Evolutionary conservation across 495 filamentous ascomycete genomes (phyloP), one percentile per base, ranked within the genome.

Genomic region (Aspergillus carlsbadensis): DNA sequence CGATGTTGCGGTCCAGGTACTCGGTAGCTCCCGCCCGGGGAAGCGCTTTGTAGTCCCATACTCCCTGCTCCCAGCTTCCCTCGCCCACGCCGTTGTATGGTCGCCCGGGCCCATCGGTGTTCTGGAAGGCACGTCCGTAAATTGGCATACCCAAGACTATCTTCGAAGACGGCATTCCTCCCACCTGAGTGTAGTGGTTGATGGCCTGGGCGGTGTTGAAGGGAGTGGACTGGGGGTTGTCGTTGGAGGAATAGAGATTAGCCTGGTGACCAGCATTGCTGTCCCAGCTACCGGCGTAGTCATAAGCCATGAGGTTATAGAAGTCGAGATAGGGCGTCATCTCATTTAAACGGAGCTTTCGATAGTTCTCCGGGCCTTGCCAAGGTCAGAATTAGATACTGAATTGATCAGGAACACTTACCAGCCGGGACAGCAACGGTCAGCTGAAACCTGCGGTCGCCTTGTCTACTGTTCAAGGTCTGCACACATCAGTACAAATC

Each of bases 121-220:
- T 75, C 53, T 80, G 70, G 63, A 96, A 98, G 11, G 89, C 81
- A 21, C 91, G 88, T 15, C 93, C 93, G 65, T 96, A 96, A 6
- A 98, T 77, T 2, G 92, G 92, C 77, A 96, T 83, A 21, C 93
- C 92, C 18, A 96, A 72, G 20, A 95, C 80, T 24, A 98, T 86
- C 72, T 95, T 96, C 21, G 68, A 59, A 0, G 85, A 60, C 0
- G 82, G 72, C 6, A 96, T 82, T 5, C 85, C 87, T 3, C 74
- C 66, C 13, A 36, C 56, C 35, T 69, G 59, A 36, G 56, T 85
- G 71, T 96, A 96, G 65, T 90, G 79, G 22, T 77, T 58, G 21
- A 82, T 45, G 3, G 79, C 79, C 20, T 69, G 63, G 8, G 60
- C 56, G 46, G 76, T 78, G 6, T 72, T 76, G 64, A 78, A 82